Evolutionary conservation across 371 early-diverging fungal genomes (phyloP), one percentile per base, ranked within the genome.

Genomic region (Zopfochytrium polystomum): DNA sequence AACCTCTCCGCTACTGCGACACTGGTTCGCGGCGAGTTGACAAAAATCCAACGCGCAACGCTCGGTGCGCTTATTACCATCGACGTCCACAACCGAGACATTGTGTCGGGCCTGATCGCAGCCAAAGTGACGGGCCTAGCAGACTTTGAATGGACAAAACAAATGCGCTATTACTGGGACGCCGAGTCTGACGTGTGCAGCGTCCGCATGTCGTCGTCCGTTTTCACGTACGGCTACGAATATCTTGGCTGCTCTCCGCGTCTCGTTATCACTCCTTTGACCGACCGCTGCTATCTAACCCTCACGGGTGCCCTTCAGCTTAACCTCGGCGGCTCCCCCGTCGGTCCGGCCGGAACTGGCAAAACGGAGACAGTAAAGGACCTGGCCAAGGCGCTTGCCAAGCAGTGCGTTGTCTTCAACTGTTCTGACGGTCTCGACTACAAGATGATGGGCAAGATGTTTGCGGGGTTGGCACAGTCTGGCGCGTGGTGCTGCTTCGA

Each of bases 401-500:
- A 70, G 26, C 83, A 82, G 57, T 79, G 83, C 63, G 80, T 81
- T 20, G 82, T 82, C 29, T 85, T 83, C 69, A 84, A 84, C 67
- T 85, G 86, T 68, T 79, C 78, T 38, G 84, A 84, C 58, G 77
- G 80, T 31, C 68, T 80, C 62, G 80, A 83, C 60, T 80, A 81
- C 67, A 80, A 77, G 49, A 82, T 83, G 72, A 79, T 85, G 79
- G 78, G 80, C 33, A 82, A 82, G 56, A 80, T 85, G 75, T 84
- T 85, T 78, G 75, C 78, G 2, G 84, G 82, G 13, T 67, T 80
- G 20, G 79, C 76, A 3, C 82, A 79, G 55, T 79, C 72, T 9
- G 81, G 80, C 2, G 79, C 81, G 1, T 85, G 78, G 78, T 72
- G 82, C 54, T 85, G 86, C 58, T 82, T 85, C 61, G 86, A 85